phyloP scores from a whole-genome alignment of 2,329 filamentous ascomycete genomes.

The Polychaeton citri region DNA sequence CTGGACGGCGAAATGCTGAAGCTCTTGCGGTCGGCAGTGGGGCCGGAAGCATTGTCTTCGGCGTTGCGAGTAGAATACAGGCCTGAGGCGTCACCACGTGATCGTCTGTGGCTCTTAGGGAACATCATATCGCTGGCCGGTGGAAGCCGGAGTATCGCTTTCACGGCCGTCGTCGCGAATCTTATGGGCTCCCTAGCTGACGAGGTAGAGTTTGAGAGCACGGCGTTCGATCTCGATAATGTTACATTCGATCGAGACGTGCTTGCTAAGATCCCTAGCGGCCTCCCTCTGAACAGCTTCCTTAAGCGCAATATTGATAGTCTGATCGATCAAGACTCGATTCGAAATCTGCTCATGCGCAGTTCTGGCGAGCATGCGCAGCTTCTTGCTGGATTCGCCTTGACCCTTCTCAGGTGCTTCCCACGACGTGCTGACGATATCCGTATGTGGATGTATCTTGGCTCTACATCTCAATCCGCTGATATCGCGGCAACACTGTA shows the following conservation, averaged over 20 bases:
- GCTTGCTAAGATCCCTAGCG: conserved; percentile 25
- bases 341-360: conserved; percentile 35
- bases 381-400: conserved; percentile 69
- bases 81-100: conserved; percentile 19
- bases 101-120: conserved; percentile 43
- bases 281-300: conserved; percentile 30
- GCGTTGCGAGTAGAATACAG: neutral
- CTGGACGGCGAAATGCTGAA: conserved; percentile 13
- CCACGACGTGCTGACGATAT: conserved; percentile 73
- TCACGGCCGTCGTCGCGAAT: conserved; percentile 42
- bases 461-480: conserved; percentile 40
- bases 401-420: conserved; percentile 77
- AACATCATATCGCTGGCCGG: conserved; percentile 38
- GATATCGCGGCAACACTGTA: conserved; percentile 59
- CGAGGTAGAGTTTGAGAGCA: conserved; percentile 39
- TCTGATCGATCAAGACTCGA: conserved; percentile 61
- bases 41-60: conserved; percentile 8
- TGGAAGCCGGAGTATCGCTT: conserved; percentile 22
- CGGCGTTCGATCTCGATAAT: conserved; percentile 18
- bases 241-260: conserved; percentile 27
- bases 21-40: conserved; percentile 11
- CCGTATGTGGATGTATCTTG: conserved; percentile 83
- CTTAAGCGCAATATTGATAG: conserved; percentile 53
- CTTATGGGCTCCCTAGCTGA: conserved; percentile 44
- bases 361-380: conserved; percentile 45